Evolutionary conservation across 768 basidiomycete species (phyloP).

Genomic region (Leccinum disarticulatum): DNA sequence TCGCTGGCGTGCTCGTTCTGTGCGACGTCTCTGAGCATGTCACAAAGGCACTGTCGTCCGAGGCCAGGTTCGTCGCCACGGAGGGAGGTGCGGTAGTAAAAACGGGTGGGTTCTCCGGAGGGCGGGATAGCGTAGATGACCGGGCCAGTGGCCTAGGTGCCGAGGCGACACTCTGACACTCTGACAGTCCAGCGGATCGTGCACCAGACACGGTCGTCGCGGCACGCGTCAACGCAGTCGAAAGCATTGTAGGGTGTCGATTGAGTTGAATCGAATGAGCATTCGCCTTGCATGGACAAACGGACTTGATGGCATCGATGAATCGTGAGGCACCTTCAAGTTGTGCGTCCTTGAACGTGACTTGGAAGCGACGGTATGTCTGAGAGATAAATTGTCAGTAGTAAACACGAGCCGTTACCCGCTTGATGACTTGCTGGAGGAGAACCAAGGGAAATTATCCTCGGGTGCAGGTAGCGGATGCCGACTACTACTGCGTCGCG

Average conservation of each 20-base stretch:
- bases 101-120: neutral
- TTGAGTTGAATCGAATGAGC: constrained; percentile 29
- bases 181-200: neutral
- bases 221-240: constrained; percentile 17
- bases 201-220: constrained; percentile 11
- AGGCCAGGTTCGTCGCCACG: constrained; percentile 17
- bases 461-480: constrained; percentile 67
- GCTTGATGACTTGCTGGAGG: constrained; percentile 30
- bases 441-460: constrained; percentile 28
- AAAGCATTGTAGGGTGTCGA: constrained; percentile 17
- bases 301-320: constrained; percentile 57
- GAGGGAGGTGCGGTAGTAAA: constrained; percentile 8
- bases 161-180: constrained; percentile 5
- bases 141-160: constrained; percentile 4
- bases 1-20: constrained; percentile 4
- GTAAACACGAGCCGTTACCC: neutral
- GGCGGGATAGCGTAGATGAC: neutral
- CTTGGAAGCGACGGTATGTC: constrained; percentile 75
- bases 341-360: constrained; percentile 55
- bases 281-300: constrained; percentile 76
- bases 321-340: constrained; percentile 48
- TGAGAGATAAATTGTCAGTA: constrained; percentile 30
- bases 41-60: constrained; percentile 28
- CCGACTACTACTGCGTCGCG: constrained; percentile 66
- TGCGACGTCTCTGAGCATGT: constrained; percentile 28